Percentiles rank a stretch among this genome's conserved stretches.
Evolutionary conservation across 805 yeast species (phyloP).

Genomic region (Candida ficus): DNA sequence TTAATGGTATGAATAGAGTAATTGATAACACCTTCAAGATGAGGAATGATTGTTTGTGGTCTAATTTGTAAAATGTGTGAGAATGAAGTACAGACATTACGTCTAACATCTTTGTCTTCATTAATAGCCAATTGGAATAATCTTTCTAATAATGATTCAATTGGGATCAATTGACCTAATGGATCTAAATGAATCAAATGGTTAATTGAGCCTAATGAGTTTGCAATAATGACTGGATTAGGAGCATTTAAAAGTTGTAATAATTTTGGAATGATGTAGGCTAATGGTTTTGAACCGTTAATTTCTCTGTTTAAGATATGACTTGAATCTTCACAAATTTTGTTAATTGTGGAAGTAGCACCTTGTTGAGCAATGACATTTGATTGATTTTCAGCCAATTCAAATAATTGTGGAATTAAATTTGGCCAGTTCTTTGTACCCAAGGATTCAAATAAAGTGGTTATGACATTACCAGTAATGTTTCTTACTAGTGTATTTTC

Average conservation of each 20-base stretch:
- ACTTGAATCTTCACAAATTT: constrained; percentile 87
- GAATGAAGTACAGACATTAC: constrained; percentile 75
- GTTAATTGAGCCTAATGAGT: constrained; percentile 65
- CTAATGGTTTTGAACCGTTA: constrained; percentile 62
- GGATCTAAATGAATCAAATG: constrained; percentile 67
- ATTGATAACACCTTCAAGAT: constrained; percentile 78
- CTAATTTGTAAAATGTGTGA: constrained; percentile 63
- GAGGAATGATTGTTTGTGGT: constrained; percentile 77
- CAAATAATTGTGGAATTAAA: constrained; percentile 62
- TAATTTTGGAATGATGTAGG: constrained; percentile 61
- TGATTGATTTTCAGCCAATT: constrained; percentile 45
- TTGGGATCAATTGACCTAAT: constrained; percentile 55
- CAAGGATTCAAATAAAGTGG: constrained; percentile 65
- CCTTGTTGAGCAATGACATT: constrained; percentile 48
- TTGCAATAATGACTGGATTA: constrained; percentile 49
- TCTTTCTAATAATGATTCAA: constrained; percentile 61
- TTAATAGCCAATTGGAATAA: constrained; percentile 70
- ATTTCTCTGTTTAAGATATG: constrained; percentile 58
- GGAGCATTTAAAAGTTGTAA: constrained; percentile 43
- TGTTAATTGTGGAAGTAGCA: constrained; percentile 74
- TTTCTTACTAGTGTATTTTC: constrained; percentile 63
- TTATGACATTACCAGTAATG: constrained; percentile 86
- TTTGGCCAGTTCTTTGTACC: constrained; percentile 75
- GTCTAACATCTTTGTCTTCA: constrained; percentile 52
- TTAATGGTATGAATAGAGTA: constrained; percentile 79